Conservation (phyloP, 768 basidiomycete genomes). For the Tricholomella constricta region DNA sequence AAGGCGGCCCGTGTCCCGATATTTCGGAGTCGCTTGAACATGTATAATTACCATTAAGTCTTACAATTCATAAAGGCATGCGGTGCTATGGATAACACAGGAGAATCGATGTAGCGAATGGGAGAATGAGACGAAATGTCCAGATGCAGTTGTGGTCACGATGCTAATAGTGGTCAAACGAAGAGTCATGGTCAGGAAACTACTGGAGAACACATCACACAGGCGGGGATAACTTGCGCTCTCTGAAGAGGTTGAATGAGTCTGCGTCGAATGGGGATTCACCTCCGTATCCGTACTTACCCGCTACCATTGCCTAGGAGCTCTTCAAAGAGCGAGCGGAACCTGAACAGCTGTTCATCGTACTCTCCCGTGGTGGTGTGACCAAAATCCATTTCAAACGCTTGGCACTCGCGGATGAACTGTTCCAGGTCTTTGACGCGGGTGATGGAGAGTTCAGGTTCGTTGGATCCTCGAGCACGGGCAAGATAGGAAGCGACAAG, state of each 20-base stretch:
- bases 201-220: too few species aligned
- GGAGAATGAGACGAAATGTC: neutral
- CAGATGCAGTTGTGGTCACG: neutral
- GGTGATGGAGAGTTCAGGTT: conserved; percentile 62
- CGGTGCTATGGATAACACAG: neutral
- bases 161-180: too few species aligned
- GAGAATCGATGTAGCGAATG: neutral
- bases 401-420: conserved; percentile 62
- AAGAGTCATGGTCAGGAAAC: too few species aligned
- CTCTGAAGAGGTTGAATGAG: conserved; percentile 8
- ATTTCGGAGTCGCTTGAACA: too few species aligned
- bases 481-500: conserved; percentile 74
- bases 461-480: conserved; percentile 65
- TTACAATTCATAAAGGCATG: neutral
- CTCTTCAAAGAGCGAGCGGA: conserved; percentile 47
- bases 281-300: too few species aligned
- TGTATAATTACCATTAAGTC: too few species aligned
- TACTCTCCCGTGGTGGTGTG: conserved; percentile 35
- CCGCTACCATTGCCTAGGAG: conserved; percentile 45
- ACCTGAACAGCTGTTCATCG: conserved; percentile 37
- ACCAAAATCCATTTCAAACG: conserved; percentile 62
- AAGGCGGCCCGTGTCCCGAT: too few species aligned
- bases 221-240: conserved; percentile 21
- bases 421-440: conserved; percentile 65
- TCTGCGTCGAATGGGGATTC: neutral